These are phyloP conservation scores for Neurospora hispaniola DNA, from an alignment of 495 filamentous ascomycete genomes.

Conservation along the genomic window DNA sequence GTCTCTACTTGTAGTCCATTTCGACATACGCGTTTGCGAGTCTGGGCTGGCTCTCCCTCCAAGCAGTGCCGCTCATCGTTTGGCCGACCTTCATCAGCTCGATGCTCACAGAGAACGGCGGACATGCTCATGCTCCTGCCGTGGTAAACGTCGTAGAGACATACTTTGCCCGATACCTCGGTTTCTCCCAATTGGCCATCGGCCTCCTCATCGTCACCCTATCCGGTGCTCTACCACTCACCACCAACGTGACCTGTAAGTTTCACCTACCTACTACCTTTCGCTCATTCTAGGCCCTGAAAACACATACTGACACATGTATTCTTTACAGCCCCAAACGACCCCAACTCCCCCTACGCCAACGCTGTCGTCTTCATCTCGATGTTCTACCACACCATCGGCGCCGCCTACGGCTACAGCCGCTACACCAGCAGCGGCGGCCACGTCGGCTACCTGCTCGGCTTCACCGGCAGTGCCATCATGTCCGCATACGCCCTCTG, in stretches of 20 bases:
- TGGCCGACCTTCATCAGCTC: constrained; percentile 57
- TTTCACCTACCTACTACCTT: constrained; percentile 3
- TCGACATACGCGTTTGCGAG: constrained; percentile 56
- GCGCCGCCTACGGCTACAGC: constrained; percentile 59
- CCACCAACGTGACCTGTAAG: constrained; percentile 27
- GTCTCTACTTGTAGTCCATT: constrained; percentile 41
- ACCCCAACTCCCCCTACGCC: constrained; percentile 22
- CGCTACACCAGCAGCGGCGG: constrained; percentile 42
- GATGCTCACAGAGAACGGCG: background rate
- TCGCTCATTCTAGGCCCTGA: background rate
- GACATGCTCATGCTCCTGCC: background rate
- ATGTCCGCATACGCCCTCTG: constrained; percentile 58
- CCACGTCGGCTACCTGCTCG: constrained; percentile 42
- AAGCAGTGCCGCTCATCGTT: constrained; percentile 52
- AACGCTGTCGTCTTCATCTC: constrained; percentile 53
- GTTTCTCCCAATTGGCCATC: constrained; percentile 55
- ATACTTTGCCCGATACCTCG: constrained; percentile 63
- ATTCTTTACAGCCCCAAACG: constrained; percentile 5
- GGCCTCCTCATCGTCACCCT: constrained; percentile 55
- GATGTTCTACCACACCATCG: constrained; percentile 49
- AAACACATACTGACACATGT: background rate
- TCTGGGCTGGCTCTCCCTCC: constrained; percentile 54
- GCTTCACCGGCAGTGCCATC: constrained; percentile 37
- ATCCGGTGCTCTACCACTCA: constrained; percentile 66
- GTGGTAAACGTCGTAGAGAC: constrained; percentile 46